Evolutionary conservation across 2,329 filamentous ascomycete species (phyloP).

Genomic region (Diaporthe ampelina): DNA sequence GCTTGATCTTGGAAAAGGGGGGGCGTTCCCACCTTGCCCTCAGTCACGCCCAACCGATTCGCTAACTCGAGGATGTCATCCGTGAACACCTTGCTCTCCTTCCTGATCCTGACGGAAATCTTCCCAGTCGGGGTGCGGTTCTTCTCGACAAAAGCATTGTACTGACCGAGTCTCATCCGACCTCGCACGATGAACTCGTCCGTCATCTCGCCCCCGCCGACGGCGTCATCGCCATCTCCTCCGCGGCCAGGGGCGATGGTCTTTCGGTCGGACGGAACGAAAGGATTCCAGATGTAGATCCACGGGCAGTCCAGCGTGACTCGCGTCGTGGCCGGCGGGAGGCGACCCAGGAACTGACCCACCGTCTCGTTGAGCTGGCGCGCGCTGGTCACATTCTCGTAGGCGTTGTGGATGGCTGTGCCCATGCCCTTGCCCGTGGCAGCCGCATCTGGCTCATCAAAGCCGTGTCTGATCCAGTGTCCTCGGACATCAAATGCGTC

Average conservation of each 20-base stretch:
- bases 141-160: not conserved
- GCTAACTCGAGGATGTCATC: not conserved
- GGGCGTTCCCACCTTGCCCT: not conserved
- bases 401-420: not conserved
- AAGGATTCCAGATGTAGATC: conserved; percentile 21
- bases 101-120: not conserved
- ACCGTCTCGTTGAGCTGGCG: conserved; percentile 8
- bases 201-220: not conserved
- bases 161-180: not conserved
- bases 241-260: not conserved
- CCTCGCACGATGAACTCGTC: not conserved
- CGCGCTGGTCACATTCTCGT: not conserved
- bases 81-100: not conserved
- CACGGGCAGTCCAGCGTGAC: conserved; percentile 1
- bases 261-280: not conserved
- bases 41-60: not conserved
- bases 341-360: conserved; percentile 1
- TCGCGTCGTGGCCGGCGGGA: not conserved
- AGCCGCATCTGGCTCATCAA: not conserved
- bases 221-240: not conserved
- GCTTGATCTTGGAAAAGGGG: too few species aligned
- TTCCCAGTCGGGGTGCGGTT: not conserved
- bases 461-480: not conserved
- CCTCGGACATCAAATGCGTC: not conserved
- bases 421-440: not conserved